Base-by-base conservation (phyloP, 2,329 filamentous ascomycete species). In the Sporothrix dimorphospora region DNA sequence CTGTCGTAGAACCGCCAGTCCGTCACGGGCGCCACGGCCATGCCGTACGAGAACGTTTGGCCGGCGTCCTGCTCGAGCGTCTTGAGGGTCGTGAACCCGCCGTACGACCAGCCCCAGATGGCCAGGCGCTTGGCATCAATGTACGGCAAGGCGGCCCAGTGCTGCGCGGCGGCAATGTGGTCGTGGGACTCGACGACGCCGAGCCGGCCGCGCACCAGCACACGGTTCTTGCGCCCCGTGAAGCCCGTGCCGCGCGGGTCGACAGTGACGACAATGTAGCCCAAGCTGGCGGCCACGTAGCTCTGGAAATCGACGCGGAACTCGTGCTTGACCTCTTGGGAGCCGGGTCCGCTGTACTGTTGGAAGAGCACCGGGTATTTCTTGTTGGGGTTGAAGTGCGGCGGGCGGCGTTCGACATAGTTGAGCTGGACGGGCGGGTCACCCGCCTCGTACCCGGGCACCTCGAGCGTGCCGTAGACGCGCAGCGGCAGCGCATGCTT, bases 51-150 rank as follows among this genome's bases (percentile, higher is more conserved):
- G 84, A 98, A 99, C 0, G 94, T 98, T 78, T 89, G 81, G 5
- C 97, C 96, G 9, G 89, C 95, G 79, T 99, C 96, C 74, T 89
- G 88, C 84, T 99, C 96, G 14, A 99, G 89, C 0, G 94, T 96
- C 84, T 99, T 99, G 78, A 99, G 87, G 6, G 96, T 93, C 85
- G 93, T 92, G 85, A 97, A 99, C 12, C 96, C 96, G 72, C 96
- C 96, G 79, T 96, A 99, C 75, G 93, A 97, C 96, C 96, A 99
- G 65, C 96, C 96, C 96, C 96, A 99, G 79, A 99, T 97, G 24
- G 94, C 94, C 76, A 99, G 89, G 71, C 92, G 89, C 7, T 89
- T 86, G 34, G 88, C 85, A 79, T 99, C 97, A 16, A 98, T 91
- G 80, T 99, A 98, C 16, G 87, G 82, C 79, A 94, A 95, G 49